A percentile compares a stretch with the other conserved stretches of the same genome.
Evolutionary conservation across 441 rosid species (phyloP).

Genomic region (Eruca vesicaria): DNA sequence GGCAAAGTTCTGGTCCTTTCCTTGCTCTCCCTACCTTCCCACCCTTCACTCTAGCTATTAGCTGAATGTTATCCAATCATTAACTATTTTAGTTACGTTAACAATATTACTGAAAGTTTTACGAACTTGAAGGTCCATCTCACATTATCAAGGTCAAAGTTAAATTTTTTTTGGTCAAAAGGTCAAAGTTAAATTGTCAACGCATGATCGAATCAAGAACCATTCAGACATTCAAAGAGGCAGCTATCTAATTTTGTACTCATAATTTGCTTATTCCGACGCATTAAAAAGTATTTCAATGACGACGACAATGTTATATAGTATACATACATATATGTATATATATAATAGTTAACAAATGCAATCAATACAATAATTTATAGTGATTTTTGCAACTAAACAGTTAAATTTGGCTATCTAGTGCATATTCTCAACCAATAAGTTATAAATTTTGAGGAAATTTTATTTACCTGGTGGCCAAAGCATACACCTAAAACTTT

Average conservation of each 20-base stretch:
- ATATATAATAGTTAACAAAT: neutral
- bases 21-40: conserved; percentile 67
- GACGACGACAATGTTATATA: neutral
- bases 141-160: neutral
- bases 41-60: conserved; percentile 67
- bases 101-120: neutral
- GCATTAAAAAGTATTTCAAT: neutral
- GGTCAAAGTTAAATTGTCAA: neutral
- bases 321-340: no score
- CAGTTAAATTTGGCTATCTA: neutral
- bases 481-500: conserved; percentile 83
- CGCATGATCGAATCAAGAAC: conserved; percentile 6
- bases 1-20: conserved; percentile 71
- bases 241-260: neutral
- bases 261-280: neutral
- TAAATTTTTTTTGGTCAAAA: no score
- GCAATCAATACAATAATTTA: neutral
- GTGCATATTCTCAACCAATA: neutral
- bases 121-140: neutral
- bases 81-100: neutral
- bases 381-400: neutral
- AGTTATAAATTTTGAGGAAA: neutral
- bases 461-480: conserved; percentile 73
- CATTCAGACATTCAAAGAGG: neutral
- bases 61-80: conserved; percentile 33